Conservation (phyloP, 768 basidiomycete species). For the Leccinum sublutescens region DNA sequence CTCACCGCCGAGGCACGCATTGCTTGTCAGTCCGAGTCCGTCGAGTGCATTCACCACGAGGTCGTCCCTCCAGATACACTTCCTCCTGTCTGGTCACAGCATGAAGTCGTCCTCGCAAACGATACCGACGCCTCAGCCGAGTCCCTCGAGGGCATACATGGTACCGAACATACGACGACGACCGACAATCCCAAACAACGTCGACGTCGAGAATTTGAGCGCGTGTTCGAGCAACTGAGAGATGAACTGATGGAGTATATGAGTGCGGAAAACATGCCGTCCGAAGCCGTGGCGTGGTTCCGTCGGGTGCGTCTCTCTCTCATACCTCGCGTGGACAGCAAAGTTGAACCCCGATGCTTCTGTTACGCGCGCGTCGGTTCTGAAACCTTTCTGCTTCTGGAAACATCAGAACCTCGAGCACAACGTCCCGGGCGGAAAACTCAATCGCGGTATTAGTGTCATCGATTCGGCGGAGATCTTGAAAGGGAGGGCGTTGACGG, state of each 20-base stretch:
- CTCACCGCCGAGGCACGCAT: neutral
- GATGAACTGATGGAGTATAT: constrained; percentile 77
- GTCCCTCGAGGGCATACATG: neutral
- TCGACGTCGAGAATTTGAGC: constrained; percentile 62
- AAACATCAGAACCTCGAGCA: constrained; percentile 72
- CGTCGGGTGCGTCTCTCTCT: constrained; percentile 52
- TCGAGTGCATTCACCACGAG: neutral
- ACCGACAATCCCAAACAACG: constrained; percentile 31
- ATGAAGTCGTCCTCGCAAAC: neutral
- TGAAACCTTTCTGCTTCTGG: neutral
- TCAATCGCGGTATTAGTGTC: constrained; percentile 95
- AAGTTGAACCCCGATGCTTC: neutral
- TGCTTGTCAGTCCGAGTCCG: neutral
- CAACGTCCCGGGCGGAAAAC: constrained; percentile 94
- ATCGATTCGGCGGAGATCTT: constrained; percentile 91
- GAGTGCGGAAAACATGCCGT: constrained; percentile 69
- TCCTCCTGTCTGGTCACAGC: neutral
- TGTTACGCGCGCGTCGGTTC: neutral
- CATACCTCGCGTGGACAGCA: neutral
- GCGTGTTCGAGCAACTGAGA: constrained; percentile 65
- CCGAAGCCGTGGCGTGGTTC: constrained; percentile 84
- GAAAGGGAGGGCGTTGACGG: constrained; percentile 62
- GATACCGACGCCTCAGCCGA: neutral
- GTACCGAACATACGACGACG: neutral
- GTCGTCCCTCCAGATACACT: neutral